Conservation (phyloP, 1,139 yeast species). For the Kodamaea fungicola region DNA sequence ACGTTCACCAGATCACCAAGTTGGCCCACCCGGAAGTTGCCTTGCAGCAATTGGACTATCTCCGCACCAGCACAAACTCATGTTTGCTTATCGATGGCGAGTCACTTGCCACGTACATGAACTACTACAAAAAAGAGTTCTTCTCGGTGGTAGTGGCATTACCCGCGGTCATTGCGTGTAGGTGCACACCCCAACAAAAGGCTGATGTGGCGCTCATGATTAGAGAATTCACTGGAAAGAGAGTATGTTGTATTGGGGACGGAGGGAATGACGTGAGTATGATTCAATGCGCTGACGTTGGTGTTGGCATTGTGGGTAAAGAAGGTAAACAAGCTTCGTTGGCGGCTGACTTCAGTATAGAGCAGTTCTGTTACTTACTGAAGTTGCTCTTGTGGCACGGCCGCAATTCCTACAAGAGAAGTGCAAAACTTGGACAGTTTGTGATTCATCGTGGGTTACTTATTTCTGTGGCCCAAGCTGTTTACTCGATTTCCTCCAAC, state of each 20-base stretch:
- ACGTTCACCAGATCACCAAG: constrained; percentile 81
- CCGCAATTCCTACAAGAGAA: constrained; percentile 90
- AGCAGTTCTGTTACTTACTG: constrained; percentile 86
- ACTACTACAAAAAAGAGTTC: constrained; percentile 63
- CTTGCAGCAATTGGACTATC: constrained; percentile 66
- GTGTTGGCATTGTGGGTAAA: constrained; percentile 98
- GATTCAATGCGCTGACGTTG: constrained; percentile 99
- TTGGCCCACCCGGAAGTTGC: constrained; percentile 61
- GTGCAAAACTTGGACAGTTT: constrained; percentile 93
- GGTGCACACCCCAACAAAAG: constrained; percentile 98
- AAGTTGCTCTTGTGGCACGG: constrained; percentile 96
- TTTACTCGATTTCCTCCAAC: constrained; percentile 77
- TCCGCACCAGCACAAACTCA: constrained; percentile 62
- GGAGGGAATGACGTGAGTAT: constrained; percentile 99
- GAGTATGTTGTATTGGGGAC: constrained; percentile 98
- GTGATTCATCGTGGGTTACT: constrained; percentile 94
- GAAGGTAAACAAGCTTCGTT: constrained; percentile 97
- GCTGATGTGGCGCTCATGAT: constrained; percentile 90
- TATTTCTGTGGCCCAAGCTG: constrained; percentile 95
- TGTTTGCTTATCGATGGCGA: constrained; percentile 94
- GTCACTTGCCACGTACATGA: constrained; percentile 69
- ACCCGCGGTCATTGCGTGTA: constrained; percentile 94
- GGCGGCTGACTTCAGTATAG: constrained; percentile 94
- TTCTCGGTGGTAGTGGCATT: constrained; percentile 70
- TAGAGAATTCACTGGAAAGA: constrained; percentile 71